A percentile compares a stretch with the other conserved stretches of the same genome.
Conservation (phyloP, 768 basidiomycete species). For the Trametes coccinea region DNA sequence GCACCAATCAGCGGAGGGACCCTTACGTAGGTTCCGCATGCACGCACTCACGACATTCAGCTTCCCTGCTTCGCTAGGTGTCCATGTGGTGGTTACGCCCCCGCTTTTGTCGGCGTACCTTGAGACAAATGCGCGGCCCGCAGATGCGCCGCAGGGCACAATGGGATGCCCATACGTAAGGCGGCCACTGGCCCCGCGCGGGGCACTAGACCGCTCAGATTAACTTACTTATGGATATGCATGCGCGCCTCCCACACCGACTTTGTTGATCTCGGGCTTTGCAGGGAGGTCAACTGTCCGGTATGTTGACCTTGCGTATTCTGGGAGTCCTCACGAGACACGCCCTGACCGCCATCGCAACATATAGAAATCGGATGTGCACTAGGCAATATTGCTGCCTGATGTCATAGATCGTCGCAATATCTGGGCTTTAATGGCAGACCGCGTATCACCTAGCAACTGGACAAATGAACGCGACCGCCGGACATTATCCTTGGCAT, state of each 20-base stretch:
- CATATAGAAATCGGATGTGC: no score
- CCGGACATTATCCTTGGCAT: neutral
- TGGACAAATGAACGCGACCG: neutral
- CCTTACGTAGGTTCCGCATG: neutral
- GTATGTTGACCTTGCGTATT: no score
- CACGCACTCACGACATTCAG: neutral
- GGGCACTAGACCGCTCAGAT: constrained; percentile 1
- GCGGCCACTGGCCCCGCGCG: neutral
- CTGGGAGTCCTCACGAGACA: no score
- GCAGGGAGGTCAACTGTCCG: no score
- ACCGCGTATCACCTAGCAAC: neutral
- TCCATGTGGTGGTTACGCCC: neutral
- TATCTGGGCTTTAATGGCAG: neutral
- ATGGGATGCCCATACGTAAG: neutral
- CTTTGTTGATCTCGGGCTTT: no score
- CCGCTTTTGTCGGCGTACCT: neutral
- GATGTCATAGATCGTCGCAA: no score
- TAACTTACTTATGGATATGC: neutral
- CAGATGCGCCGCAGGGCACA: neutral
- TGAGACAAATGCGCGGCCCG: neutral
- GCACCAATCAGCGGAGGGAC: neutral
- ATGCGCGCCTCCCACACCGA: neutral
- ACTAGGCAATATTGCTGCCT: no score
- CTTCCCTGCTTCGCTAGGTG: neutral
- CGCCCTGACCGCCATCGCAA: no score